Percentiles rank a stretch among this genome's conserved stretches.
Evolutionary conservation across 768 basidiomycete genomes (phyloP).

Genomic region (Hygrophoropsis aurantiaca): DNA sequence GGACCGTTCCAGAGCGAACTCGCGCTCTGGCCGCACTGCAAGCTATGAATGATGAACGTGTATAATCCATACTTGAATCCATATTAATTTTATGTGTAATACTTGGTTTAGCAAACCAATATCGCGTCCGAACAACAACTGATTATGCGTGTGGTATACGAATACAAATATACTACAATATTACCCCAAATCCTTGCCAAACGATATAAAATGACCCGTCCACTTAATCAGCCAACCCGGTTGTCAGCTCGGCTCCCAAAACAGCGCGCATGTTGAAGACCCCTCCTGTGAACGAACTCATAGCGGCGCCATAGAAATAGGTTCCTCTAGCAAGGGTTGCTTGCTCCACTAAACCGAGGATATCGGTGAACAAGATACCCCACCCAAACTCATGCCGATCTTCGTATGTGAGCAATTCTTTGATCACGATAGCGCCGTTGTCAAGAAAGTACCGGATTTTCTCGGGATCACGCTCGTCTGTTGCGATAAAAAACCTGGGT

Average conservation of each 20-base stretch:
- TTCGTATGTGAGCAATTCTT: constrained; percentile 38
- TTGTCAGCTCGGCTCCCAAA: constrained; percentile 31
- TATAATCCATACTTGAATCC: no score
- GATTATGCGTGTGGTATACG: background rate
- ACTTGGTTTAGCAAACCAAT: no score
- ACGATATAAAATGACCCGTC: no score
- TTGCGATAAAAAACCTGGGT: constrained; percentile 30
- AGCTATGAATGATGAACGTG: no score
- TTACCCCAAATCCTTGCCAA: no score
- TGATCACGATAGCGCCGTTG: constrained; percentile 35
- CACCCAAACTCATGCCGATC: constrained; percentile 39
- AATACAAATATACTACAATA: background rate
- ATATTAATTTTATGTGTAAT: no score
- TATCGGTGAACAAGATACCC: constrained; percentile 39
- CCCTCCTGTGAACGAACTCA: constrained; percentile 40
- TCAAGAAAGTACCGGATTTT: constrained; percentile 28
- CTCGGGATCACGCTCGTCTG: constrained; percentile 37
- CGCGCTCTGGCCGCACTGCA: constrained; percentile 21
- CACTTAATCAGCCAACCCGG: constrained; percentile 36
- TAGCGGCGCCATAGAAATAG: constrained; percentile 38
- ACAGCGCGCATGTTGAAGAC: constrained; percentile 38
- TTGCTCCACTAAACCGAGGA: constrained; percentile 41
- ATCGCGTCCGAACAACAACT: background rate
- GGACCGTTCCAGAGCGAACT: constrained; percentile 27
- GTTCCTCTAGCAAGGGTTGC: constrained; percentile 32